Percentiles rank a stretch among this genome's conserved stretches.
Conservation (phyloP, 257 asterid genomes). For the Nicotiana undulata region DNA sequence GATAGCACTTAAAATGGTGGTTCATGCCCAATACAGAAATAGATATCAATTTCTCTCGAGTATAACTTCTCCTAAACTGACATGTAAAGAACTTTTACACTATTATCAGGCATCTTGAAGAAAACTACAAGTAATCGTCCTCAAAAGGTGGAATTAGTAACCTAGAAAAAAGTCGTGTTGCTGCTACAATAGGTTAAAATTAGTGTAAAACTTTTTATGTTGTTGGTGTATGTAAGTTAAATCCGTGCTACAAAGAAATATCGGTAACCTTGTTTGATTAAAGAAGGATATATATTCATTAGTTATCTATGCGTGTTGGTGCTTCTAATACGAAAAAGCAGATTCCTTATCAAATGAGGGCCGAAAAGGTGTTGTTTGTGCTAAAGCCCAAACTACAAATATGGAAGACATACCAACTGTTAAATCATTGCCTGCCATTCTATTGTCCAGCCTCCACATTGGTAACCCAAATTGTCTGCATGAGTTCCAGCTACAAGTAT, state of each 20-base stretch:
- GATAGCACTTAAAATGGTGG: conserved; percentile 13
- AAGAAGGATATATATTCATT: background rate
- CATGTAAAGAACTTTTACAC: background rate
- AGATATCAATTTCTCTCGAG: background rate
- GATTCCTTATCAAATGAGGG: too few relatives aligned
- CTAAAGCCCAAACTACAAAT: background rate
- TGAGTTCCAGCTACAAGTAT: conserved; percentile 35
- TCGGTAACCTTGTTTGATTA: background rate
- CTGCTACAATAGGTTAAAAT: background rate
- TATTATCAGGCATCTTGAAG: background rate
- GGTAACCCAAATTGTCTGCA: conserved; percentile 30
- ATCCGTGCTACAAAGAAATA: background rate
- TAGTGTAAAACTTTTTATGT: background rate
- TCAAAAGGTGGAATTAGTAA: background rate
- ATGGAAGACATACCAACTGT: conserved; percentile 8
- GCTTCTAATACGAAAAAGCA: too few relatives aligned
- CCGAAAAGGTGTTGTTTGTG: background rate
- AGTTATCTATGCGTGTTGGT: too few relatives aligned
- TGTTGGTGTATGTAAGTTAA: background rate
- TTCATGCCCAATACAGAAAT: background rate
- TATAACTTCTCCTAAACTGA: background rate
- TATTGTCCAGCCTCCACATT: conserved; percentile 41
- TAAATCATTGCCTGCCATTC: conserved; percentile 31
- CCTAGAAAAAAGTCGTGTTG: background rate
- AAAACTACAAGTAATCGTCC: background rate